Evolutionary conservation across 495 filamentous ascomycete species (phyloP), one percentile per base, ranked within the genome.

Genomic region (Xylaria grammica): DNA sequence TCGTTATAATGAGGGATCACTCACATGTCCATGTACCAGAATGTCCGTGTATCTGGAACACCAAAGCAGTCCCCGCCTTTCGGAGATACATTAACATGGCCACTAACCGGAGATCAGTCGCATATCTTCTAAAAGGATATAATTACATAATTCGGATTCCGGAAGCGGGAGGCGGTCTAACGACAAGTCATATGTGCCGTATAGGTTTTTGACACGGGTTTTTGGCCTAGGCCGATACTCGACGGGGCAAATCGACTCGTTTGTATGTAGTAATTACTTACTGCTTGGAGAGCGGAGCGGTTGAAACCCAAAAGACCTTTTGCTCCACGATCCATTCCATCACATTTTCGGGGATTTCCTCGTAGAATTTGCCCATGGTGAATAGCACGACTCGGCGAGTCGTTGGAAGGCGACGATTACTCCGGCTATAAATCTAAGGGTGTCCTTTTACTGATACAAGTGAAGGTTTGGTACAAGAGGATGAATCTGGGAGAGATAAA

Each of bases 51-150:
- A 57, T 81, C 73, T 44, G 90, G 75, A 52, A 92, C 73, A 4
- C 87, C 81, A 60, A 92, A 89, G 7, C 84, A 85, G 22, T 77
- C 78, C 4, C 63, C 67, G 29, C 89, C 89, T 72, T 92, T 91
- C 42, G 90, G 90, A 0, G 90, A 92, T 50, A 91, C 68, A 67
- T 91, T 92, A 70, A 92, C 74, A 61, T 84, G 81, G 0, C 79
- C 80, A 2, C 77, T 66, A 4, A 52, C 34, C 5, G 24, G n/a
- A 29, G 17, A 24, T 63, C 29, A 63, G 60, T 48, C 3, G 20
- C 13, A n/a, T 29, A 38, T 13, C 20, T 55, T 22, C 30, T 6
- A 9, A 38, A 20, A 36, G 32, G 9, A 20, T 38, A 38, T 1
- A 7, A n/a, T n/a, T n/a, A n/a, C n/a, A n/a, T n/a, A n/a, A n/a